Base-by-base conservation (phyloP, 2,329 filamentous ascomycete genomes). In the Microascus cirrosus region DNA sequence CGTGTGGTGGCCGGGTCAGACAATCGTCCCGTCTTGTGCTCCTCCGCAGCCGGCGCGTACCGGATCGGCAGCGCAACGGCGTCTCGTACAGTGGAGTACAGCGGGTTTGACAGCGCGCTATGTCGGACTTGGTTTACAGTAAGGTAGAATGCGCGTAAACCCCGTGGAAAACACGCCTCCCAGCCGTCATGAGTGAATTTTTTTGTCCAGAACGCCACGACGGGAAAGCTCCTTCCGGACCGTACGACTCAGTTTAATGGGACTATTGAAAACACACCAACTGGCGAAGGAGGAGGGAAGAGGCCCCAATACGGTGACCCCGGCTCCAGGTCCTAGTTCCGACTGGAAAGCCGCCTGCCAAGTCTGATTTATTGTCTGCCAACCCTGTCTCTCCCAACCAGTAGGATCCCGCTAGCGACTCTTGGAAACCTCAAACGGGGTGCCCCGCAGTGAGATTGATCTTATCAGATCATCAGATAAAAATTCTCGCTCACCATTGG, bases 391-490 rank as follows among this genome's bases (percentile, higher is more conserved):
- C 28, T 45, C 39, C 15, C 15, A 2, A 18, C 39, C 39, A 45
- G 39, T 18, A n/a, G 39, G 4, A n/a, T 18, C 15, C 15, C 13
- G 39, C 39, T n/a, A 45, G 39, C n/a, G 6, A 45, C 15, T n/a
- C 39, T n/a, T 45, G 13, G 39, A 18, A n/a, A 5, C n/a, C 5
- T 15, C 18, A 18, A 22, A 12, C 11, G 20, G 45, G n/a, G n/a
- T 4, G 8, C 15, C 22, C 45, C n/a, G n/a, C 45, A 50, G 22
- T n/a, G 20, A 3, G 5, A 24, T 34, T 34, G 28, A 53, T 53
- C 51, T 53, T 53, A 53, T 53, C 51, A 53, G 51, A 53, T 53
- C 24, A 53, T 53, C 51, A 32, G 51, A 53, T 53, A 53, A 51
- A 51, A 53, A 18, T 28, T 28, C 25, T 50, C n/a, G 22, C 45